Evolutionary conservation across 2,329 filamentous ascomycete genomes (phyloP).

Genomic region (Teratosphaeria destructans): DNA sequence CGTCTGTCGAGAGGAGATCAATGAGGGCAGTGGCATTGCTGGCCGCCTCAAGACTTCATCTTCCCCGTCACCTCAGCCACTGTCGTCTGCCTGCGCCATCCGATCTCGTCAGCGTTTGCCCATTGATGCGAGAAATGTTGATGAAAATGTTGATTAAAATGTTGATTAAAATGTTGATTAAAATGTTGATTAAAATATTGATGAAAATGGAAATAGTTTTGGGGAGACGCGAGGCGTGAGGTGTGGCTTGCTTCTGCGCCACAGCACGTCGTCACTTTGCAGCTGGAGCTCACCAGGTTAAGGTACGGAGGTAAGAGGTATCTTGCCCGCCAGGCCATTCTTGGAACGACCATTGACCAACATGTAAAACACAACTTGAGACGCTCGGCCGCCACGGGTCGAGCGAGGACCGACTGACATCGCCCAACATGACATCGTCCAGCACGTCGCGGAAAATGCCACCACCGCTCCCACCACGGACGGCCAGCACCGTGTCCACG

Average conservation of each 20-base stretch:
- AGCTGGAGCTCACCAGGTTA: not conserved
- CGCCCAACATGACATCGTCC: not conserved
- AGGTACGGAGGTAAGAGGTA: not conserved
- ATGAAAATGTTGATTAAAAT: not conserved
- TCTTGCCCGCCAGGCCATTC: not conserved
- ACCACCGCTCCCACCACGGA: conserved; percentile 3
- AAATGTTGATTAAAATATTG: not conserved
- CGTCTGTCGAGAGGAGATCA: not conserved
- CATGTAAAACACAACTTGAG: not conserved
- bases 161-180: not conserved
- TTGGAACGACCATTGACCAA: not conserved
- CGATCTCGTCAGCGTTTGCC: not conserved
- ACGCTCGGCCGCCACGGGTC: not conserved
- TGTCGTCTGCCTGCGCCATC: not conserved
- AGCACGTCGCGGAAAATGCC: conserved; percentile 14
- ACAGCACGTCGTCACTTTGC: not conserved
- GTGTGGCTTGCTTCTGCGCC: not conserved
- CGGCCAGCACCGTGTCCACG: not conserved
- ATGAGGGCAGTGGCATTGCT: not conserved
- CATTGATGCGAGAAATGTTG: not conserved
- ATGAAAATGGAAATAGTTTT: not conserved
- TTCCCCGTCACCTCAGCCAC: not conserved
- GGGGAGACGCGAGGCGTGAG: not conserved
- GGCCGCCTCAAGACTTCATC: not conserved
- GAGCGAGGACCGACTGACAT: not conserved